phyloP scores from a whole-genome alignment of 345 rosid species.

The Erysimum cheiranthoides region DNA sequence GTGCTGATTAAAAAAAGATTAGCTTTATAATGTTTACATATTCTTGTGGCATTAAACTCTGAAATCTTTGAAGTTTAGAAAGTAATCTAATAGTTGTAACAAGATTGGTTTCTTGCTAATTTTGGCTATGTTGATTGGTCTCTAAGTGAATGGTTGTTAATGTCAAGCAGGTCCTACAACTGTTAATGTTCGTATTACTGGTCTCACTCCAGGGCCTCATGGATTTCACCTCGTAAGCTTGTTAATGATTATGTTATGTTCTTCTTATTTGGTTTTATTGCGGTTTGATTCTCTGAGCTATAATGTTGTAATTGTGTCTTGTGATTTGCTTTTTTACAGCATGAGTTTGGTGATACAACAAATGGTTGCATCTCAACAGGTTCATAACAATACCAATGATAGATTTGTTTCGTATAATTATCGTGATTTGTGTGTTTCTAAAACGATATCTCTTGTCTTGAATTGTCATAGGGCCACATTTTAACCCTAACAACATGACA shows the following conservation, averaged over 20 bases:
- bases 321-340: slow-evolving; percentile 51
- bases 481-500: slow-evolving; percentile 82
- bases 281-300: background rate
- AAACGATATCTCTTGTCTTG: background rate
- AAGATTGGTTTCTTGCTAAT: slow-evolving; percentile 7
- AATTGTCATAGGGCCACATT: slow-evolving; percentile 73
- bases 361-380: slow-evolving; percentile 99
- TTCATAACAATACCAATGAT: slow-evolving; percentile 26
- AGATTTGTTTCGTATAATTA: background rate
- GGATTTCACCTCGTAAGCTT: slow-evolving; percentile 84
- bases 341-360: slow-evolving; percentile 95
- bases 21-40: background rate
- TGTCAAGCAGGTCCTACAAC: slow-evolving; percentile 77
- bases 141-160: slow-evolving; percentile 21
- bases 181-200: slow-evolving; percentile 82
- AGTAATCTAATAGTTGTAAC: background rate
- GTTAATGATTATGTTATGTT: background rate
- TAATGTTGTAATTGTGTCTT: background rate
- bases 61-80: background rate
- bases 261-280: background rate
- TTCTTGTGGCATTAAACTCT: background rate
- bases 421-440: background rate
- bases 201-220: slow-evolving; percentile 88
- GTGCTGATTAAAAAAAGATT: background rate
- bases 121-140: background rate